A percentile compares a stretch with the other conserved stretches of the same genome.
Conservation (phyloP, 495 filamentous ascomycete genomes). For the Talaromyces borbonicus region DNA sequence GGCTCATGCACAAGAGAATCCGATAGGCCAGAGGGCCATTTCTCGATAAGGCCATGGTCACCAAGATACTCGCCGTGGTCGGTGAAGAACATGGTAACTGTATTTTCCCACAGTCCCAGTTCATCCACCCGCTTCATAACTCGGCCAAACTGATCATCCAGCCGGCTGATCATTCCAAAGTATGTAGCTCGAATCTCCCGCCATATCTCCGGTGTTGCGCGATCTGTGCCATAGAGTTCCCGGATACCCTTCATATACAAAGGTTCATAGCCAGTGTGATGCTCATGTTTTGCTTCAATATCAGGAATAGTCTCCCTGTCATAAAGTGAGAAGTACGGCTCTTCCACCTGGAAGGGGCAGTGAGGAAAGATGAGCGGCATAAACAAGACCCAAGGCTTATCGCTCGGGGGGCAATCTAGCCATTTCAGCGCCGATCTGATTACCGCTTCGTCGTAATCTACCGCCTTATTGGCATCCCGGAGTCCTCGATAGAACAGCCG, state of each 20-base stretch:
- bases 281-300: constrained; percentile 5
- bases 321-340: constrained; percentile 21
- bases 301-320: constrained; percentile 10
- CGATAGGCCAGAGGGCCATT: constrained; percentile 20
- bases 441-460: constrained; percentile 19
- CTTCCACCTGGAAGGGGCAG: constrained; percentile 22
- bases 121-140: constrained; percentile 11
- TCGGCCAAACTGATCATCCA: constrained; percentile 18
- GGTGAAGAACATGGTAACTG: constrained; percentile 19
- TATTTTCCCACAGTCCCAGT: constrained; percentile 13
- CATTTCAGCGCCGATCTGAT: constrained; percentile 15
- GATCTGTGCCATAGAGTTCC: constrained; percentile 13
- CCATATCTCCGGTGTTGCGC: constrained; percentile 17
- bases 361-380: constrained; percentile 20
- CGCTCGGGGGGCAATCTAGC: constrained; percentile 16
- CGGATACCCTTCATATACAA: constrained; percentile 17
- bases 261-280: constrained; percentile 18
- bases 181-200: constrained; percentile 19
- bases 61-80: constrained; percentile 21
- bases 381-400: constrained; percentile 19
- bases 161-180: constrained; percentile 18
- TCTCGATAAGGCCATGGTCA: constrained; percentile 20
- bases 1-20: constrained; percentile 19
- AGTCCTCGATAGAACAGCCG: constrained; percentile 17
- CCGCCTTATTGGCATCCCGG: constrained; percentile 11